Evolutionary conservation across 2,329 filamentous ascomycete genomes (phyloP).

Genomic region (Aulographum hederae): DNA sequence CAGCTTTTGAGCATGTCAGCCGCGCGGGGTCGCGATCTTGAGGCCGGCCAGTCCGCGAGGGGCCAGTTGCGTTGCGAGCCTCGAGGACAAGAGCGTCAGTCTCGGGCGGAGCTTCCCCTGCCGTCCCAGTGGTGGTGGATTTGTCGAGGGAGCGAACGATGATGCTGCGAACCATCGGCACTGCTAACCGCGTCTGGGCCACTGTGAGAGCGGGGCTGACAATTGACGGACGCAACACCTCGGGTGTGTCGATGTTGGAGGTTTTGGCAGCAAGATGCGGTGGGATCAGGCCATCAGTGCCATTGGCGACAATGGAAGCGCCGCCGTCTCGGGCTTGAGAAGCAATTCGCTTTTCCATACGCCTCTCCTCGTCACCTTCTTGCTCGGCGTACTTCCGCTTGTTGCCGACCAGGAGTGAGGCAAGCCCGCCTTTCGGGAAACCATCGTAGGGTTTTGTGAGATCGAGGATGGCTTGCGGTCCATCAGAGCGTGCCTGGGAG

Average conservation of each 20-base stretch:
- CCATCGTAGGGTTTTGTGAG: slow-evolving; percentile 89
- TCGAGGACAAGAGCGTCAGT: slow-evolving; percentile 61
- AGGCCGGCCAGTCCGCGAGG: slow-evolving; percentile 37
- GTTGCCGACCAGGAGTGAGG: slow-evolving; percentile 74
- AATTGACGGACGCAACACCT: slow-evolving; percentile 75
- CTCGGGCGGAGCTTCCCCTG: slow-evolving; percentile 25
- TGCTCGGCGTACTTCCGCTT: slow-evolving; percentile 65
- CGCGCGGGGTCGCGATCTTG: slow-evolving; percentile 65
- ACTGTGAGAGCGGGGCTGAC: slow-evolving; percentile 65
- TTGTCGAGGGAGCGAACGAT: slow-evolving; percentile 65
- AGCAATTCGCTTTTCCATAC: slow-evolving; percentile 39
- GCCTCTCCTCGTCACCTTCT: slow-evolving; percentile 57
- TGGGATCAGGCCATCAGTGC: slow-evolving; percentile 58
- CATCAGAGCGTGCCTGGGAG: slow-evolving; percentile 46
- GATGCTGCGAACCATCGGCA: slow-evolving; percentile 68
- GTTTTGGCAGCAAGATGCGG: slow-evolving; percentile 43
- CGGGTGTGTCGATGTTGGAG: slow-evolving; percentile 49
- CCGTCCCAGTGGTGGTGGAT: slow-evolving; percentile 23
- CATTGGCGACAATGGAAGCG: slow-evolving; percentile 57
- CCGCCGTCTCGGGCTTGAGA: slow-evolving; percentile 46
- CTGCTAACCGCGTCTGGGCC: slow-evolving; percentile 69
- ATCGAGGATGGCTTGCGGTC: slow-evolving; percentile 69
- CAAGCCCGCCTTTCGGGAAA: slow-evolving; percentile 73
- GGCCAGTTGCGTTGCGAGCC: slow-evolving; percentile 59
- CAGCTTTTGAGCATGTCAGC: slow-evolving; percentile 64